phyloP scores from a whole-genome alignment of 2,329 filamentous ascomycete species.

The Pseudocercospora vitis region DNA sequence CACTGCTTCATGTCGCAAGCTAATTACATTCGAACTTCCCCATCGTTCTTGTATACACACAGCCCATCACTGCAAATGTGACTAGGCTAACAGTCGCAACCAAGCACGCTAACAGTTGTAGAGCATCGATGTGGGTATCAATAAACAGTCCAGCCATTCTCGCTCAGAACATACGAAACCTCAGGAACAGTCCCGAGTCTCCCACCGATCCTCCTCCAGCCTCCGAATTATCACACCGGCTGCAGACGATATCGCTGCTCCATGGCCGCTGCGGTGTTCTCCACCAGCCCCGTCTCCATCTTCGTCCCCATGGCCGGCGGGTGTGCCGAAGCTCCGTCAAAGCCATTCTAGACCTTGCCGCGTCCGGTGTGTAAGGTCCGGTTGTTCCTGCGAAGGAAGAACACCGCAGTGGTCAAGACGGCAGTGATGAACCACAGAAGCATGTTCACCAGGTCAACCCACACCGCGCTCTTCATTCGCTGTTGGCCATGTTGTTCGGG shows the following conservation, averaged over 20 bases:
- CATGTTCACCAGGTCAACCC: constrained; percentile 74
- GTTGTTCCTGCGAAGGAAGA: constrained; percentile 55
- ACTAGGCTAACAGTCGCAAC: not conserved
- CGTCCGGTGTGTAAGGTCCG: constrained; percentile 38
- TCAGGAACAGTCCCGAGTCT: not conserved
- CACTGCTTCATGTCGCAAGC: no score
- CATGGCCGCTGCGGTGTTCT: constrained; percentile 10
- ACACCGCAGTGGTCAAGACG: constrained; percentile 57
- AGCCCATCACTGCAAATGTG: not conserved
- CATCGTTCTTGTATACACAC: no score
- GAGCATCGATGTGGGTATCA: constrained; percentile 10
- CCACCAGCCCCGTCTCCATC: constrained; percentile 15
- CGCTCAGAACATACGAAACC: not conserved
- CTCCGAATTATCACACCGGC: no score
- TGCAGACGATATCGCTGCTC: not conserved
- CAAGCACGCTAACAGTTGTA: not conserved
- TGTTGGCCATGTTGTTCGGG: constrained; percentile 57
- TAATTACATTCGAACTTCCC: no score
- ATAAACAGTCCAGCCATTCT: constrained; percentile 5
- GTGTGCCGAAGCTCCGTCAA: not conserved
- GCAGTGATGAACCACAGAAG: constrained; percentile 72
- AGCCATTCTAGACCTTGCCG: constrained; percentile 34
- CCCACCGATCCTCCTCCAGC: not conserved
- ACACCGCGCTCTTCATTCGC: constrained; percentile 84
- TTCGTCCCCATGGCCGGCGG: constrained; percentile 16